phyloP scores from a whole-genome alignment of 352 stramenopile genomes.

The Globisporangium cederbergense region DNA sequence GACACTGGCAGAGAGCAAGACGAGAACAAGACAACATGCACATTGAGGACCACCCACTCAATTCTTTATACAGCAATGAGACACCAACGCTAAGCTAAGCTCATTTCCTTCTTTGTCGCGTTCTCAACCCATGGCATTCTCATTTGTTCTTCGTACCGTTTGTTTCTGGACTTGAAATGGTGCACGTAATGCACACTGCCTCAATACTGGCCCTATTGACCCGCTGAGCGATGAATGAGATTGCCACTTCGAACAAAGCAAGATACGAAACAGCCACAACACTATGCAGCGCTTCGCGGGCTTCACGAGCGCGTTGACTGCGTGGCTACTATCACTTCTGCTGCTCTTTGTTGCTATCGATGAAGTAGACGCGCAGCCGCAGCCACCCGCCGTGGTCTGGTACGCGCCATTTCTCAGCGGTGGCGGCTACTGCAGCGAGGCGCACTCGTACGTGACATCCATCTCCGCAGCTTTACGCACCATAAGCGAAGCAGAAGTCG shows the following conservation, averaged over 20 bases:
- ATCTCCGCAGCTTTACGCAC: slow-evolving; percentile 36
- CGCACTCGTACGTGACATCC: slow-evolving; percentile 80
- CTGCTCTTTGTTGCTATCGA: neutral
- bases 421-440: slow-evolving; percentile 91
- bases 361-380: neutral
- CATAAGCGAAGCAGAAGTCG: slow-evolving; percentile 1
- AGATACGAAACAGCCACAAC: neutral
- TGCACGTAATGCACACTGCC: no score
- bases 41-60: neutral
- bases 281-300: neutral
- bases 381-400: slow-evolving; percentile 66
- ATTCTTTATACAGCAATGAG: neutral
- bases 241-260: neutral
- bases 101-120: no score
- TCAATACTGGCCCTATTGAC: neutral
- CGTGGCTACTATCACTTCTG: neutral
- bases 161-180: neutral
- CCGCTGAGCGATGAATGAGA: neutral
- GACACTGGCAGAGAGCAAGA: neutral
- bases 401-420: slow-evolving; percentile 90
- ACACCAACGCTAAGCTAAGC: no score
- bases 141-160: neutral
- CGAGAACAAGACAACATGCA: neutral
- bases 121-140: neutral
- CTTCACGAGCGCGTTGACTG: neutral